Evolutionary conservation across 768 basidiomycete species (phyloP).

Genomic region (Infundibulicybe gibba): DNA sequence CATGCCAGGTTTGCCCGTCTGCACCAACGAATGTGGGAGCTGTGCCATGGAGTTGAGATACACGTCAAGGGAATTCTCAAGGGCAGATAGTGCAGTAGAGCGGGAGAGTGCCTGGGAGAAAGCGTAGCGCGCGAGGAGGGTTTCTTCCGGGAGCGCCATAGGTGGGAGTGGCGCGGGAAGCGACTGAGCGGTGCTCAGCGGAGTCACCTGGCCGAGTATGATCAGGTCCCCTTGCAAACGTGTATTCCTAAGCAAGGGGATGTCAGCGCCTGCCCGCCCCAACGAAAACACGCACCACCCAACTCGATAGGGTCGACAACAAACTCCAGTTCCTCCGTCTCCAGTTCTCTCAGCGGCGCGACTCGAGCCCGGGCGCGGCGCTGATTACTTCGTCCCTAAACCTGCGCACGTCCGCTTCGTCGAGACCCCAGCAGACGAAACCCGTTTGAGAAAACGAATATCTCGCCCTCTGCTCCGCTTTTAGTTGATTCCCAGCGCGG

Average conservation of each 20-base stretch:
- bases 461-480: slow-evolving; percentile 63
- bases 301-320: slow-evolving; percentile 90
- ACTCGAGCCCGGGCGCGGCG: slow-evolving; percentile 51
- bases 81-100: slow-evolving; percentile 80
- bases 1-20: slow-evolving; percentile 83
- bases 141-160: slow-evolving; percentile 61
- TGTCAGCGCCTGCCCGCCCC: slow-evolving; percentile 6
- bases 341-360: slow-evolving; percentile 59
- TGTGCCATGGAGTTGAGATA: slow-evolving; percentile 82
- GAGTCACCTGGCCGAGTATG: slow-evolving; percentile 71
- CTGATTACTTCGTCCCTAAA: slow-evolving; percentile 65
- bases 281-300: slow-evolving; percentile 27
- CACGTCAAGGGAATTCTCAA: slow-evolving; percentile 81
- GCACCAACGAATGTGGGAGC: slow-evolving; percentile 71
- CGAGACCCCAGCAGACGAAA: slow-evolving; percentile 88
- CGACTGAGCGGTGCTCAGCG: slow-evolving; percentile 50
- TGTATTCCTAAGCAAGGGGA: slow-evolving; percentile 61
- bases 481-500: slow-evolving; percentile 53
- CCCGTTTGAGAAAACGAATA: slow-evolving; percentile 89
- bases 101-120: slow-evolving; percentile 90
- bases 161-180: slow-evolving; percentile 41
- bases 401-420: slow-evolving; percentile 65
- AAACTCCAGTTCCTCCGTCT: slow-evolving; percentile 91
- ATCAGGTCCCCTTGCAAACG: slow-evolving; percentile 91
- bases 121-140: slow-evolving; percentile 83